These are phyloP conservation scores for Rosa multiflora DNA, from an alignment of 306 rosid genomes.

Conservation along the genomic window DNA sequence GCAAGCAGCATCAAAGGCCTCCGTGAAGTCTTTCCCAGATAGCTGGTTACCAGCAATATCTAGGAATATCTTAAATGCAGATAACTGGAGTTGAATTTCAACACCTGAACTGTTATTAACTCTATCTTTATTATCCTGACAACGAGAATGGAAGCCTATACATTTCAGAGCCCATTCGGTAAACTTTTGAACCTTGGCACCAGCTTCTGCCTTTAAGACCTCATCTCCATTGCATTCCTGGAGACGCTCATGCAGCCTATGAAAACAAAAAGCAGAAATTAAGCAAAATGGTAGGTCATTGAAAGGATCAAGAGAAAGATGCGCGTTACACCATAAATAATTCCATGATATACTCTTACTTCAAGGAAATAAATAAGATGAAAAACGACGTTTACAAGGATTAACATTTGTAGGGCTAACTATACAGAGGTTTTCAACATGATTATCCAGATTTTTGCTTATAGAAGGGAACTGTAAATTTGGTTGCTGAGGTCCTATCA, in stretches of 20 bases:
- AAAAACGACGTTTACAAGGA: background rate
- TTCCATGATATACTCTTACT: background rate
- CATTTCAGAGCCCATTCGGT: conserved; percentile 94
- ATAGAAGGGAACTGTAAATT: background rate
- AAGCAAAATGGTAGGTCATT: conserved; percentile 2
- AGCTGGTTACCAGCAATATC: conserved; percentile 90
- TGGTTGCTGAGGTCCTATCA: background rate
- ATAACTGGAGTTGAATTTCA: conserved; percentile 79
- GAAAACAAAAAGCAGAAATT: conserved; percentile 21
- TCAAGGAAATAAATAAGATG: background rate
- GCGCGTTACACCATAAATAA: background rate
- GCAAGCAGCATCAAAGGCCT: conserved; percentile 95
- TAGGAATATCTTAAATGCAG: conserved; percentile 74
- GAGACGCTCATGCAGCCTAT: conserved; percentile 84
- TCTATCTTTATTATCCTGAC: conserved; percentile 50
- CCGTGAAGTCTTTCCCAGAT: conserved; percentile 84
- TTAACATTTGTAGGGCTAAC: background rate
- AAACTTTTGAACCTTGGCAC: conserved; percentile 79
- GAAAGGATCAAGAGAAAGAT: background rate
- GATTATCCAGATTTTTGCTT: background rate
- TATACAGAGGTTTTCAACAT: background rate
- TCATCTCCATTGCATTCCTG: conserved; percentile 91
- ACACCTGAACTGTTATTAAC: conserved; percentile 52
- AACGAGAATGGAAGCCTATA: conserved; percentile 74
- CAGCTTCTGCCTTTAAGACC: conserved; percentile 84